phyloP scores from a whole-genome alignment of 1,139 yeast species.

The Meyerozyma athensensis region DNA sequence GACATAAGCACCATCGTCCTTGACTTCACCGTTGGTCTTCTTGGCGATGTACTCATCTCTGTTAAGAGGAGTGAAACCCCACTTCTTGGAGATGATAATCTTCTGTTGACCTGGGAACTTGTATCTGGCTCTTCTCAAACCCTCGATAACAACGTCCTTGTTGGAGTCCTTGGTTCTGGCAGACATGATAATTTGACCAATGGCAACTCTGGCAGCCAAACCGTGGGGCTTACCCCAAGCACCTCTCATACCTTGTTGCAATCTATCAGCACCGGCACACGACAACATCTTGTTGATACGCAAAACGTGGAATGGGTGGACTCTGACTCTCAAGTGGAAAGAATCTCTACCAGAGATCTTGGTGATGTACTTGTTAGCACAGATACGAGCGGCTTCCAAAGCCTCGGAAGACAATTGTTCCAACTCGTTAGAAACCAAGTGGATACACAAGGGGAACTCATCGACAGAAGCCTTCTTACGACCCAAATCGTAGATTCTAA shows the following conservation, averaged over 20 bases:
- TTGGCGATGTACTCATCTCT: constrained; percentile 93
- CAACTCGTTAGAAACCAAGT: constrained; percentile 97
- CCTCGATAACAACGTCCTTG: constrained; percentile 97
- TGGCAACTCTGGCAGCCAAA: constrained; percentile 98
- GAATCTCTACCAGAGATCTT: constrained; percentile 97
- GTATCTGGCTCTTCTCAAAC: constrained; percentile 99
- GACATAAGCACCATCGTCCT: constrained; percentile 99
- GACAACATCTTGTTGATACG: constrained; percentile 99
- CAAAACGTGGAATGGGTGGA: constrained; percentile 99
- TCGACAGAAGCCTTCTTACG: constrained; percentile 99
- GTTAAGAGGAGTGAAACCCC: constrained; percentile 99
- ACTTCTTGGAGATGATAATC: constrained; percentile 97
- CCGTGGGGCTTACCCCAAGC: constrained; percentile 99
- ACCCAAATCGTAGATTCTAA: constrained; percentile 98
- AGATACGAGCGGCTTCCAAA: constrained; percentile 99
- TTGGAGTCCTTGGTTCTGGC: constrained; percentile 97
- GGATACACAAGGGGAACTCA: constrained; percentile 99
- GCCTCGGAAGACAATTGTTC: constrained; percentile 99
- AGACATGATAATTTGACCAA: constrained; percentile 97
- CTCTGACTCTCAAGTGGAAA: constrained; percentile 99
- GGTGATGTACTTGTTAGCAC: constrained; percentile 99
- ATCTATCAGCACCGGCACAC: constrained; percentile 99
- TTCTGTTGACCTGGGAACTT: constrained; percentile 99
- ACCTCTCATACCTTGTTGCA: constrained; percentile 99
- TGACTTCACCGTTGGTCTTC: constrained; percentile 96